Conservation (phyloP, 306 rosid genomes). For the Argentina anserina region DNA sequence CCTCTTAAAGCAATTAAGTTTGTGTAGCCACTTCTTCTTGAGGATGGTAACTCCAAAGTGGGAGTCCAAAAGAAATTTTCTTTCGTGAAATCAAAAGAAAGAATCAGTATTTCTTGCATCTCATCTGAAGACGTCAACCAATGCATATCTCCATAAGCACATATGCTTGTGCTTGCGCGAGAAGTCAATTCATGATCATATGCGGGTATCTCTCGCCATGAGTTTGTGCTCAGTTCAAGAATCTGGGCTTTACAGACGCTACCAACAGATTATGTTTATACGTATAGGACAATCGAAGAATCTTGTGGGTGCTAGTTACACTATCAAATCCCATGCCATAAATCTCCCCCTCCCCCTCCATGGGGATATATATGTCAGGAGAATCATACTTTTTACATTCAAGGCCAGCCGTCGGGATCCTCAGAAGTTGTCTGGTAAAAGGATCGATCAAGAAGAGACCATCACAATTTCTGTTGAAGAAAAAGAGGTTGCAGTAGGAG, state of each 20-base stretch:
- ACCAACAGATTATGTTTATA: no score
- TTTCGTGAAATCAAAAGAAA: neutral
- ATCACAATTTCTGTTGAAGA: neutral
- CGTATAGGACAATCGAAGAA: no score
- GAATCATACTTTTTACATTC: neutral
- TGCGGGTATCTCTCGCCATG: neutral
- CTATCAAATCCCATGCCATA: neutral
- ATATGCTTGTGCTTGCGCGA: neutral
- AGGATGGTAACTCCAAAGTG: neutral
- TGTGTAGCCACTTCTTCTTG: neutral
- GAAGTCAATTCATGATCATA: no score
- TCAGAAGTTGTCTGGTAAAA: neutral
- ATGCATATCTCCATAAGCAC: neutral
- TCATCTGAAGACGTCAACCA: neutral
- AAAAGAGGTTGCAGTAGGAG: neutral
- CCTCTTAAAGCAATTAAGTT: neutral
- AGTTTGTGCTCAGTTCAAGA: neutral
- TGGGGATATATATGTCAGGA: no score
- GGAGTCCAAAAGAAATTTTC: neutral
- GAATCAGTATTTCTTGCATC: no score
- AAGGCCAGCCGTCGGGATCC: neutral
- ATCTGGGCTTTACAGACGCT: neutral
- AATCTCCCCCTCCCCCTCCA: no score
- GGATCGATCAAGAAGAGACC: neutral
- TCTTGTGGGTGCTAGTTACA: neutral